Conservation (phyloP, 73 alveolate genomes). For the Tetrahymena thermophila region DNA sequence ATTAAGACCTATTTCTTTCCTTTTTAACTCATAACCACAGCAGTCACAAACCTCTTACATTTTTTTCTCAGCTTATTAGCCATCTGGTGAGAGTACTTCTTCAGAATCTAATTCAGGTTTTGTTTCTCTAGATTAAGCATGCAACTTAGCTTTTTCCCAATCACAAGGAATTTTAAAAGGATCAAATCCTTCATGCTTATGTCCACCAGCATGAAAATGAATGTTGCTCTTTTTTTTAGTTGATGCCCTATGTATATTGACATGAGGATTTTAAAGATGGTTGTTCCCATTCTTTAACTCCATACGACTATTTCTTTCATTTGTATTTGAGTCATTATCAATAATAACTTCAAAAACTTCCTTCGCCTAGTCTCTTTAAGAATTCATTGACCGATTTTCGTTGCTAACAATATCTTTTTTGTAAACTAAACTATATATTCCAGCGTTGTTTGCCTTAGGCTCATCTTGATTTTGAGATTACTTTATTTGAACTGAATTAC, state of each 20-base stretch:
- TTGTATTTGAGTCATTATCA: background rate
- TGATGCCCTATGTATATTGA: background rate
- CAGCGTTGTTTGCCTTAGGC: background rate
- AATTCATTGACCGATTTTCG: background rate
- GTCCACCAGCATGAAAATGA: background rate
- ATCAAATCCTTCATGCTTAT: background rate
- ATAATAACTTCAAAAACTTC: background rate
- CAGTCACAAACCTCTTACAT: conserved; percentile 12
- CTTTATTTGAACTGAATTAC: background rate
- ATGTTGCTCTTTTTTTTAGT: background rate
- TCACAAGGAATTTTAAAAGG: conserved; percentile 36
- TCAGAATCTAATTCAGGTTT: background rate
- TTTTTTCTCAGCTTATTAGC: background rate
- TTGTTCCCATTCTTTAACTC: background rate
- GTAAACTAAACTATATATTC: background rate
- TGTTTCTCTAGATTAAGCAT: conserved; percentile 29
- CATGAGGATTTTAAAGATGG: background rate
- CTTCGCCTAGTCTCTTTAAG: background rate
- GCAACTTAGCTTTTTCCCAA: conserved; percentile 23
- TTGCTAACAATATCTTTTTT: background rate
- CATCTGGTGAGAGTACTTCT: background rate
- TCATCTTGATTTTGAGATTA: background rate
- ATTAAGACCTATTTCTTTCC: conserved; percentile 18
- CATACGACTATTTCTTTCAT: background rate
- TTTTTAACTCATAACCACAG: conserved; percentile 35